Evolutionary conservation across 305 asterid genomes (phyloP).

Genomic region (Fraxinus floribunda): DNA sequence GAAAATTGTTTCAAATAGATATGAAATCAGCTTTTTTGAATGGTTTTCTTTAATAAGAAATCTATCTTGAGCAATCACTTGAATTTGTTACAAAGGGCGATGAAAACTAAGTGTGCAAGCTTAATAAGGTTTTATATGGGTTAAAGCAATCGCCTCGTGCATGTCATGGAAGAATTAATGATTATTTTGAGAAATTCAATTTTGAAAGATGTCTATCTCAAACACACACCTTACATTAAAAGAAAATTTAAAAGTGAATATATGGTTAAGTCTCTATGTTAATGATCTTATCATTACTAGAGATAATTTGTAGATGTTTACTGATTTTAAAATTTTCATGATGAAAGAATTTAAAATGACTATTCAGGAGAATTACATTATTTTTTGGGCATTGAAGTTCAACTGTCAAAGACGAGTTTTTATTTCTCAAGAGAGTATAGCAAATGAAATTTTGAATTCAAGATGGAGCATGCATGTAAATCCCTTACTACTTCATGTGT

Average conservation of each 20-base stretch:
- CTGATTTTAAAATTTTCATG: neutral
- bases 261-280: constrained; percentile 5
- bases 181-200: neutral
- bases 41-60: neutral
- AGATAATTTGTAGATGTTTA: neutral
- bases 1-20: neutral
- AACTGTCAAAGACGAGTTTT: neutral
- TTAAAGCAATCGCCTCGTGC: neutral
- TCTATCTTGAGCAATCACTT: neutral
- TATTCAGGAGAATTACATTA: neutral
- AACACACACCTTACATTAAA: neutral
- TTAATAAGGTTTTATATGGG: neutral
- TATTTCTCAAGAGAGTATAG: neutral
- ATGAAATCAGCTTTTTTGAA: neutral
- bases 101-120: neutral
- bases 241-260: neutral
- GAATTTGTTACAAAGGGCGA: neutral
- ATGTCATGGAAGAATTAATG: neutral
- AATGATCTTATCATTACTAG: constrained; percentile 5
- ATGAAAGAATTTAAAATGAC: neutral
- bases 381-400: constrained; percentile 15
- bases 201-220: constrained; percentile 6
- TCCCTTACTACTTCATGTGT: neutral
- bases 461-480: neutral
- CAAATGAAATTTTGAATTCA: neutral